Percentiles rank a stretch among this genome's conserved stretches.
These are phyloP conservation scores for Taphrina flavorubra DNA, from an alignment of 1,139 yeast species.

Conservation along the genomic window DNA sequence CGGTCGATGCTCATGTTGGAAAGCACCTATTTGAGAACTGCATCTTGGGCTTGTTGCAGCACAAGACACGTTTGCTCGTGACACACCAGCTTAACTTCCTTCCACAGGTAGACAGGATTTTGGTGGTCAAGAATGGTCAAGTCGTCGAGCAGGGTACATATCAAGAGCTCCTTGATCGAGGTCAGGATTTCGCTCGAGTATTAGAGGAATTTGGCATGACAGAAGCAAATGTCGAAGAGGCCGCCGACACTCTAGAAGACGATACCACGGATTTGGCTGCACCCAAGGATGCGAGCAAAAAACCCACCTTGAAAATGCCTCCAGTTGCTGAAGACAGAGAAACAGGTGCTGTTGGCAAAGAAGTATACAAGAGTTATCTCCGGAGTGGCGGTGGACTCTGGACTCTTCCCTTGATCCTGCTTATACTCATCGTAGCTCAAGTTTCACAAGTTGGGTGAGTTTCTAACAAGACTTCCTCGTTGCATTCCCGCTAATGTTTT, in stretches of 20 bases:
- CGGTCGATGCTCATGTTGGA: constrained; percentile 92
- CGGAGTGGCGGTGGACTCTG: constrained; percentile 62
- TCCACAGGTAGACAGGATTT: constrained; percentile 68
- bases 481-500: neutral
- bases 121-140: constrained; percentile 70
- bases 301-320: constrained; percentile 45
- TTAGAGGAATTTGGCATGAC: constrained; percentile 54
- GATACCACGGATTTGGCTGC: constrained; percentile 28
- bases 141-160: constrained; percentile 64
- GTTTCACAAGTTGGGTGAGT: constrained; percentile 60
- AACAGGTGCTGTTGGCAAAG: constrained; percentile 57
- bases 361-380: constrained; percentile 61
- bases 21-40: constrained; percentile 77
- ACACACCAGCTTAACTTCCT: constrained; percentile 82
- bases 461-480: neutral
- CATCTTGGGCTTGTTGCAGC: constrained; percentile 62
- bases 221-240: constrained; percentile 50
- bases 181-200: constrained; percentile 62
- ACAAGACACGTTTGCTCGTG: constrained; percentile 75
- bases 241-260: constrained; percentile 40
- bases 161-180: constrained; percentile 58
- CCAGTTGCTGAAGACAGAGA: constrained; percentile 58
- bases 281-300: constrained; percentile 39
- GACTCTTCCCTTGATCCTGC: constrained; percentile 56
- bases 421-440: constrained; percentile 58